These are phyloP conservation scores for Sistotremastrum niveocremeum DNA, from an alignment of 768 basidiomycete genomes.

Conservation along the genomic window DNA sequence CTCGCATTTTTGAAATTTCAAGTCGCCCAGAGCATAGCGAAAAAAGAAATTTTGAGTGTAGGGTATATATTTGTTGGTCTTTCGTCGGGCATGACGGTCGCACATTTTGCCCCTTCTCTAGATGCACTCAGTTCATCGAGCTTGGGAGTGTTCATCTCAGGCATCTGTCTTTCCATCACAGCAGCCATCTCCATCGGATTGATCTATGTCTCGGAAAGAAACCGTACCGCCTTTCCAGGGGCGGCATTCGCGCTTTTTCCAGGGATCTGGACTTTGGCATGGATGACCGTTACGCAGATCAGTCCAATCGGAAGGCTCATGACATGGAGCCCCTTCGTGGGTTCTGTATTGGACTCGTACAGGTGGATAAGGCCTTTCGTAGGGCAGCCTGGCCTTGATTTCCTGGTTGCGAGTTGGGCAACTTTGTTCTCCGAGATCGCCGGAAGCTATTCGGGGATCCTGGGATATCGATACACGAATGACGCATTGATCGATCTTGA, in stretches of 20 bases:
- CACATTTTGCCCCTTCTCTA: too few species aligned
- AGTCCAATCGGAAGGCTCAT: conserved; percentile 62
- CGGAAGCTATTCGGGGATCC: conserved; percentile 13
- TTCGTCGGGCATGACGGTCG: too few species aligned
- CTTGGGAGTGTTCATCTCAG: too few species aligned
- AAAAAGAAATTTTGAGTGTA: too few species aligned
- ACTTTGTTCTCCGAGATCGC: conserved; percentile 42
- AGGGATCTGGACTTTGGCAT: conserved; percentile 49
- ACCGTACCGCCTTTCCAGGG: conserved; percentile 21
- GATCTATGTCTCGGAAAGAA: too few species aligned
- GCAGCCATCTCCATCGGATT: too few species aligned
- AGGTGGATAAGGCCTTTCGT: conserved; percentile 45
- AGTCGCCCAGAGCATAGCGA: too few species aligned
- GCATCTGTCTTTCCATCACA: too few species aligned
- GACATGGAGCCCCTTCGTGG: conserved; percentile 53
- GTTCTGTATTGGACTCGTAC: conserved; percentile 33
- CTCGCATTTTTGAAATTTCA: too few species aligned
- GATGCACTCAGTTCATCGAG: too few species aligned
- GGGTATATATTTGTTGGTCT: too few species aligned
- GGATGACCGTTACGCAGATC: conserved; percentile 37
- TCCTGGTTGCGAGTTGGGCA: conserved; percentile 67
- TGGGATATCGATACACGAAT: not conserved
- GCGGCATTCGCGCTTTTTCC: conserved; percentile 48
- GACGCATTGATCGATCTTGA: not conserved
- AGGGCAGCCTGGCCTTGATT: conserved; percentile 55